Base-by-base conservation (phyloP, 805 yeast genomes). In the Cyberlindnera amylophila region DNA sequence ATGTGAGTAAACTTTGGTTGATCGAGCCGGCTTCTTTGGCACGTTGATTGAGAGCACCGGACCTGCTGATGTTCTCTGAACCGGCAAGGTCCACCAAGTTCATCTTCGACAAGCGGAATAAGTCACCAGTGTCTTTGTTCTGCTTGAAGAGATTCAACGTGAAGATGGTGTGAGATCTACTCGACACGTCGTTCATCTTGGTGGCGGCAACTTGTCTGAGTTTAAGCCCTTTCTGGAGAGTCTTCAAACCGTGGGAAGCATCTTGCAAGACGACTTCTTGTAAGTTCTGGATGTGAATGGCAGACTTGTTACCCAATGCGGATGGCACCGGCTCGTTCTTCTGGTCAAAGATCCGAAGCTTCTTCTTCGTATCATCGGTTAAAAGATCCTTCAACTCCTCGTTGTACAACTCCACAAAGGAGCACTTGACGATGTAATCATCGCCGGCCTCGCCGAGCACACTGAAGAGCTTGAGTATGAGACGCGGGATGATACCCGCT, bases 1-100 rank as follows among this genome's bases (percentile, higher is more conserved):
- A 70, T 0, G 96, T 82, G 29, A 91, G 66, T 39, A 91, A 68
- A 61, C 95, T 83, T 62, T 88, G 96, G 62, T 91, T 91, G 38
- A 90, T 90, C 15, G 87, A 79, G 0, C 96, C 97, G 0, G 97
- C 96, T 58, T 91, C 99, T 51, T 88, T 81, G 0, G 96, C 96
- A 34, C 96, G 72, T 58, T 79, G 83, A 51, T 85, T 81, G 18
- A 78, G 71, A 0, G 97, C 96, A 3, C 99, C 99, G 0, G 96
- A 86, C 54, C 88, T 70, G 52, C 75, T 77, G 41, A 91, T 82
- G 59, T 90, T 90, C 61, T 91, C 99, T 5, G 96, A 86, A 0
- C 99, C 98, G 0, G 98, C 99, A 50, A 91, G 70, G 66, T 91
- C 98, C 6, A 91, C 98, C 17, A 90, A 67, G 59, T 90, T 88